Percentiles rank a stretch among this genome's conserved stretches.
phyloP scores from a whole-genome alignment of 2,329 filamentous ascomycete species.

The Aspergillus sp. region DNA sequence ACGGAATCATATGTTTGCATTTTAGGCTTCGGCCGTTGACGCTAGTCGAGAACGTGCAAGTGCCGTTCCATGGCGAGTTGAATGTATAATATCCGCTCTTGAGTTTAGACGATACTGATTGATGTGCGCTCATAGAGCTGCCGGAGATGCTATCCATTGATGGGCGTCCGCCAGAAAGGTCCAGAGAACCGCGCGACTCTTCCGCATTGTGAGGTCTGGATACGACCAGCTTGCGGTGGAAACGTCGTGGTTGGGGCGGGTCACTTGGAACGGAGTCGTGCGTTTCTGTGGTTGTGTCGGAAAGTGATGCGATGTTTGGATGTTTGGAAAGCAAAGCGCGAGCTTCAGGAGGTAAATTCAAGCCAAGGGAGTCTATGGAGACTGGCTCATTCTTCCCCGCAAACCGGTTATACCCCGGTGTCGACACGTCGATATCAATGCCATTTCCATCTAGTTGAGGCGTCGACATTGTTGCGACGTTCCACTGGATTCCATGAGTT shows the following conservation, averaged over 20 bases:
- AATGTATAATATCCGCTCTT: constrained; percentile 66
- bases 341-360: constrained; percentile 23
- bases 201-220: constrained; percentile 27
- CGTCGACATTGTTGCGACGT: constrained; percentile 64
- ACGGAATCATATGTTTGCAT: constrained; percentile 68
- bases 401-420: constrained; percentile 62
- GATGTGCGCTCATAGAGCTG: constrained; percentile 17
- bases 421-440: constrained; percentile 57
- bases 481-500: constrained; percentile 69
- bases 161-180: constrained; percentile 17
- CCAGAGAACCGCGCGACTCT: constrained; percentile 20
- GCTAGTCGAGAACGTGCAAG: constrained; percentile 81
- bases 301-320: constrained; percentile 8
- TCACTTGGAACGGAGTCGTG: constrained; percentile 13
- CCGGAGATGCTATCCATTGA: constrained; percentile 18
- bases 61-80: constrained; percentile 79
- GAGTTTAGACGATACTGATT: constrained; percentile 25
- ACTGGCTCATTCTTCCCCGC: constrained; percentile 39
- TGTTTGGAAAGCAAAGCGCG: constrained; percentile 5
- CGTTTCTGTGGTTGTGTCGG: constrained; percentile 1
- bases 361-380: constrained; percentile 32
- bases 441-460: constrained; percentile 29
- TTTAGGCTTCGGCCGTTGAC: constrained; percentile 71
- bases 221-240: constrained; percentile 34
- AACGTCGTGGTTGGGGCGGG: constrained; percentile 26